These are phyloP conservation scores for Cucurbita maxima DNA, from an alignment of 306 rosid genomes.

Conservation along the genomic window DNA sequence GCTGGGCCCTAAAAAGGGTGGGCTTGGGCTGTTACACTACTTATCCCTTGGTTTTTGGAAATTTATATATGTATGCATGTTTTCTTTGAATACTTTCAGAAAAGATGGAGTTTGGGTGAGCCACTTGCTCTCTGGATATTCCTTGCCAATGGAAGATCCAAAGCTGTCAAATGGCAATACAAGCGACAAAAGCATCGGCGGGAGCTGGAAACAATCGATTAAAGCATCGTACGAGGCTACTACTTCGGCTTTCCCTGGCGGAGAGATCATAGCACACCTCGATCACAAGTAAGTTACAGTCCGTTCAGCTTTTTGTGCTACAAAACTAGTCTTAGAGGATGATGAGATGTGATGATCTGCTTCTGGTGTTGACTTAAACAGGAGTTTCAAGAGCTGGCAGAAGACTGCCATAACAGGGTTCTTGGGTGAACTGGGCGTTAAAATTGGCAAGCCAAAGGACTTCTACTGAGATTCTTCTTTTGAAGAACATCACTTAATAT, in stretches of 20 bases:
- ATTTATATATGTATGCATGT: background rate
- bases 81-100: conserved; percentile 25
- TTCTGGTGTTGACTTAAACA: conserved; percentile 25
- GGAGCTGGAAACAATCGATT: conserved; percentile 79
- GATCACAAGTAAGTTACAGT: conserved; percentile 67
- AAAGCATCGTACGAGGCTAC: conserved; percentile 68
- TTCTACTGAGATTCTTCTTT: conserved; percentile 27
- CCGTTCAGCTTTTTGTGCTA: background rate
- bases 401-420: conserved; percentile 70
- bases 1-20: too few relatives aligned
- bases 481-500: background rate
- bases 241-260: conserved; percentile 66
- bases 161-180: conserved; percentile 40
- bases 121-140: conserved; percentile 90
- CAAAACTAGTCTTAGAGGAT: background rate
- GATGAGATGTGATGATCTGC: background rate
- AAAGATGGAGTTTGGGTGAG: conserved; percentile 93
- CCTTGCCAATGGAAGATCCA: conserved; percentile 94
- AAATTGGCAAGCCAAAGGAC: conserved; percentile 60
- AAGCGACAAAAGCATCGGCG: conserved; percentile 41
- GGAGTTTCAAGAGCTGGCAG: conserved; percentile 97
- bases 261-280: conserved; percentile 84
- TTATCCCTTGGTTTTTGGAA: too few relatives aligned
- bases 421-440: conserved; percentile 42
- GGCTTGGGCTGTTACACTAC: too few relatives aligned